A percentile compares a stretch with the other conserved stretches of the same genome.
phyloP scores from a whole-genome alignment of 192 early-diverging fungal species.

The Geranomyces michiganensis region DNA sequence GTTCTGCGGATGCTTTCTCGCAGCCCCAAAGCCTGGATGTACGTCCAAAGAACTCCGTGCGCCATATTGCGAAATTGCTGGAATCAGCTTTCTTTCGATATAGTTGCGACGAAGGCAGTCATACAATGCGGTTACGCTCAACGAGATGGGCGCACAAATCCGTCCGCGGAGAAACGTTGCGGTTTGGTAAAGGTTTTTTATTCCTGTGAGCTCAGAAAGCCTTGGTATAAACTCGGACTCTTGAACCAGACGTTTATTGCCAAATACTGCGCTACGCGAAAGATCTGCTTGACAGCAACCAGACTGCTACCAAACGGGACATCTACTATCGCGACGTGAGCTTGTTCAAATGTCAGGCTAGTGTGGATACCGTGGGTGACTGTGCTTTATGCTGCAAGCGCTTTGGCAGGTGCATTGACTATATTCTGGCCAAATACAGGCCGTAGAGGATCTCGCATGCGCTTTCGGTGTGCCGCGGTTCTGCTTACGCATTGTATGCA shows the following conservation, averaged over 20 bases:
- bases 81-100: background rate
- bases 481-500: conserved; percentile 34
- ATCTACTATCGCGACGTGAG: conserved; percentile 42
- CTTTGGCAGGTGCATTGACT: too few relatives aligned
- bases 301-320: conserved; percentile 43
- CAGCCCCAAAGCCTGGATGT: conserved; percentile 24
- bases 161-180: background rate
- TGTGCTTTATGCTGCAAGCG: background rate
- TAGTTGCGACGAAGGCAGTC: conserved; percentile 2
- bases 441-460: conserved; percentile 41
- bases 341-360: conserved; percentile 32
- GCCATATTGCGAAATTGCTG: background rate
- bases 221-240: background rate
- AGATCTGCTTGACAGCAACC: conserved; percentile 25
- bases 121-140: conserved; percentile 14
- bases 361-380: conserved; percentile 32
- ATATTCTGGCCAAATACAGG: too few relatives aligned
- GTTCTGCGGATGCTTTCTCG: conserved; percentile 30
- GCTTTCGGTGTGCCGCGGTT: conserved; percentile 33
- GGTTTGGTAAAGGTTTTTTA: background rate
- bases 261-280: conserved; percentile 28
- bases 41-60: background rate
- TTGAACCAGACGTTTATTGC: conserved; percentile 24
- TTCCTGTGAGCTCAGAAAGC: conserved; percentile 7
- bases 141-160: background rate